These are phyloP conservation scores for Agrostemma githago DNA, from an alignment of 148 eudicot species.

Conservation along the genomic window DNA sequence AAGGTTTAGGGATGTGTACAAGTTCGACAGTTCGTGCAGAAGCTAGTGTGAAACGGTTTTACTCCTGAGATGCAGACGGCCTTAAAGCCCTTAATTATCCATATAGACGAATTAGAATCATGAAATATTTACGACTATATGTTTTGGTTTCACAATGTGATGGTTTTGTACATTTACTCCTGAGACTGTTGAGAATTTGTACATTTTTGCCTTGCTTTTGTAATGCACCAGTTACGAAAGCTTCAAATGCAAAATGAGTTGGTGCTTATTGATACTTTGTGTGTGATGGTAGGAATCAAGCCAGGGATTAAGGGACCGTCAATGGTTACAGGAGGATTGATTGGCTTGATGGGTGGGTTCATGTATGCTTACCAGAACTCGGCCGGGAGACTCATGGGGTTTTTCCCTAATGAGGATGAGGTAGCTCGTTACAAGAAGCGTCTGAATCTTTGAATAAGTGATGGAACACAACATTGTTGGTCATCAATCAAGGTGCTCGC, in stretches of 20 bases:
- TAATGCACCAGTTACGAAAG: background rate
- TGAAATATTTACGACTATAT: too few relatives aligned
- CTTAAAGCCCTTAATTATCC: background rate
- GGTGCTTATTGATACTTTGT: background rate
- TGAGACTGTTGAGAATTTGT: background rate
- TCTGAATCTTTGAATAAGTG: constrained; percentile 18
- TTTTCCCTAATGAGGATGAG: constrained; percentile 91
- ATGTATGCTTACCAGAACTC: constrained; percentile 97
- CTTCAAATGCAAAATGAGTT: background rate
- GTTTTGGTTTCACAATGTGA: background rate
- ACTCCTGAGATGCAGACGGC: too few relatives aligned
- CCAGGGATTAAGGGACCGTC: constrained; percentile 87
- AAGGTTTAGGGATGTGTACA: background rate
- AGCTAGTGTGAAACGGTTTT: background rate
- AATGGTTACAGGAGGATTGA: constrained; percentile 93
- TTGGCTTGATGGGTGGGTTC: constrained; percentile 86
- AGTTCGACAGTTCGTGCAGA: too few relatives aligned
- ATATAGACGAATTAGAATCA: background rate
- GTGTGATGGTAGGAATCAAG: constrained; percentile 54
- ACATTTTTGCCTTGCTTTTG: background rate
- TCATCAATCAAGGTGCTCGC: background rate
- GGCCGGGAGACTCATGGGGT: constrained; percentile 93
- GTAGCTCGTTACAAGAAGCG: constrained; percentile 65
- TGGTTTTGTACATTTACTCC: background rate
- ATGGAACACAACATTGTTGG: background rate